Evolutionary conservation across 352 stramenopile species (phyloP).

Genomic region (Blastocystis sp.): DNA sequence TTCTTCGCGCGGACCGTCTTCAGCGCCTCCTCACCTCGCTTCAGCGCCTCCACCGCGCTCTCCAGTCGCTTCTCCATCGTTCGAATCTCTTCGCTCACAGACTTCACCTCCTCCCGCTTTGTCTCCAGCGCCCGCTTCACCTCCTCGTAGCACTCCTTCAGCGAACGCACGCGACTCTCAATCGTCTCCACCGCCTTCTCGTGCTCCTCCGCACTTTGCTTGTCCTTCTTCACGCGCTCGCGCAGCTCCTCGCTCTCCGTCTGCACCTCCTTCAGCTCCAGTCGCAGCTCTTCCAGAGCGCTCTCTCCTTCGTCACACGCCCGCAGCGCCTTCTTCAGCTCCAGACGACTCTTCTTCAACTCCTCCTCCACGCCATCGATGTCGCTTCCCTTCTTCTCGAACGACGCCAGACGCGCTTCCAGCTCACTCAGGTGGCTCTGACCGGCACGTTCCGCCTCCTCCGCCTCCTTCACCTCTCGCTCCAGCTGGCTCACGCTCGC

Average conservation of each 20-base stretch:
- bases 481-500: constrained; percentile 69
- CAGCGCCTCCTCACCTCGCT: constrained; percentile 43
- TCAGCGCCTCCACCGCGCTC: constrained; percentile 65
- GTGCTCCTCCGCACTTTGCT: background rate
- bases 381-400: background rate
- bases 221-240: background rate
- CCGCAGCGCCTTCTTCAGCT: constrained; percentile 68
- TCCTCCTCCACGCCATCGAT: constrained; percentile 66
- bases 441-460: background rate
- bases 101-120: constrained; percentile 66
- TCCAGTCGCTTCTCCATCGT: constrained; percentile 61
- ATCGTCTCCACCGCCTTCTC: background rate
- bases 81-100: constrained; percentile 63
- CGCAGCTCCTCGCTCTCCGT: constrained; percentile 55
- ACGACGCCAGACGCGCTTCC: background rate
- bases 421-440: background rate
- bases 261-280: too few relatives aligned
- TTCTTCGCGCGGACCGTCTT: background rate
- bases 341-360: constrained; percentile 56
- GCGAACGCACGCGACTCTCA: constrained; percentile 3
- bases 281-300: background rate
- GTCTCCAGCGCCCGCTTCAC: background rate
- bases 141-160: background rate
- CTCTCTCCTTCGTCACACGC: constrained; percentile 61
- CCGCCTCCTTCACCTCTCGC: constrained; percentile 63